These are phyloP conservation scores for Phytophthora sansomeana DNA, from an alignment of 352 stramenopile genomes.

Conservation along the genomic window DNA sequence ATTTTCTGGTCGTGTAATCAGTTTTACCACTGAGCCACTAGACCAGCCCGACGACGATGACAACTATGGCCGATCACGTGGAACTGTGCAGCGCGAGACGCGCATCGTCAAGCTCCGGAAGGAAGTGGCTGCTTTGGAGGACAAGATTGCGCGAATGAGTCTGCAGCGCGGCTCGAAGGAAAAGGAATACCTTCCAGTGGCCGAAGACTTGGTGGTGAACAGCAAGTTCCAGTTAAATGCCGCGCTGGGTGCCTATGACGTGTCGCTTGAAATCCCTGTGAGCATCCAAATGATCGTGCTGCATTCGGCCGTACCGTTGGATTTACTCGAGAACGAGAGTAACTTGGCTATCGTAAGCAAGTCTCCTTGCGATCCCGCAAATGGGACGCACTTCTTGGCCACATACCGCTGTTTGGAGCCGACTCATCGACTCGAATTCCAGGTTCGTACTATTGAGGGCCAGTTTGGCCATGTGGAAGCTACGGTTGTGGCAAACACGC, in stretches of 20 bases:
- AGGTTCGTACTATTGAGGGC: slow-evolving; percentile 85
- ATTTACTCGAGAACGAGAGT: slow-evolving; percentile 78
- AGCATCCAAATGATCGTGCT: slow-evolving; percentile 83
- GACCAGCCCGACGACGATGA: slow-evolving; percentile 79
- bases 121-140: slow-evolving; percentile 70
- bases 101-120: slow-evolving; percentile 87
- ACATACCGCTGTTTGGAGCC: slow-evolving; percentile 85
- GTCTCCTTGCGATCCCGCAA: slow-evolving; percentile 56
- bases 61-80: slow-evolving; percentile 77
- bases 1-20: slow-evolving; percentile 82
- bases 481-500: slow-evolving; percentile 71
- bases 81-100: slow-evolving; percentile 77
- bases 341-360: slow-evolving; percentile 84
- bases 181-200: slow-evolving; percentile 72
- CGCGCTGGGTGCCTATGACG: slow-evolving; percentile 70
- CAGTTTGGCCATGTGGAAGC: slow-evolving; percentile 84
- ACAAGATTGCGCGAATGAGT: slow-evolving; percentile 73
- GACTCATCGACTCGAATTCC: slow-evolving; percentile 82
- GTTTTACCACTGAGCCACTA: slow-evolving; percentile 85
- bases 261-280: slow-evolving; percentile 84
- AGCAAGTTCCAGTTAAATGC: slow-evolving; percentile 82
- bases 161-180: slow-evolving; percentile 53
- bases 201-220: slow-evolving; percentile 83
- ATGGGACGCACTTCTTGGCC: slow-evolving; percentile 71
- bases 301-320: slow-evolving; percentile 77